Percentiles rank a stretch among this genome's conserved stretches.
These are phyloP conservation scores for Curvularia hawaiiensis DNA, from an alignment of 2,329 filamentous ascomycete genomes.

Conservation along the genomic window DNA sequence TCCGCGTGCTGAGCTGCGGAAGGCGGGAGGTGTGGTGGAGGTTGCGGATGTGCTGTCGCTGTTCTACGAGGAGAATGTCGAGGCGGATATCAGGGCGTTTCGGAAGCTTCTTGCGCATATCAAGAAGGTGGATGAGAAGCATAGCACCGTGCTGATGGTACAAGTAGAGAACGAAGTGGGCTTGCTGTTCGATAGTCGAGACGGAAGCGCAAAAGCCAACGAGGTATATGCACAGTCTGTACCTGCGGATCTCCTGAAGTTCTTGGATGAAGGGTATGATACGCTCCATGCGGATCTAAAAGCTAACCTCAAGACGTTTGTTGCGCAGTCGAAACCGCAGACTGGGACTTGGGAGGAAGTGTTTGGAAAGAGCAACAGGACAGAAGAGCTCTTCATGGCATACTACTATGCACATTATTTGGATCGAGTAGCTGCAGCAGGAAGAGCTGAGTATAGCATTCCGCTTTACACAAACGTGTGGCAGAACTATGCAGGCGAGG, in stretches of 20 bases:
- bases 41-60: conserved; percentile 32
- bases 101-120: conserved; percentile 47
- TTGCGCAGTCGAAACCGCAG: conserved; percentile 12
- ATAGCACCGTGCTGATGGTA: conserved; percentile 61
- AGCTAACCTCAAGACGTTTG: conserved; percentile 9
- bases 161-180: conserved; percentile 64
- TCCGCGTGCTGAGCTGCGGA: conserved; percentile 29
- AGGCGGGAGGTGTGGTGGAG: conserved; percentile 26
- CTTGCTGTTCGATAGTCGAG: conserved; percentile 56
- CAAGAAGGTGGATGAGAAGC: conserved; percentile 51
- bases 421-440: conserved; percentile 49
- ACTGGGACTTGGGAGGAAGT: conserved; percentile 46
- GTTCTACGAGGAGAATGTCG: conserved; percentile 44
- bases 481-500: conserved; percentile 47
- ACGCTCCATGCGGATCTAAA: conserved; percentile 29
- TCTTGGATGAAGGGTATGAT: conserved; percentile 39
- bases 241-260: conserved; percentile 43
- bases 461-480: conserved; percentile 56
- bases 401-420: conserved; percentile 52
- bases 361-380: conserved; percentile 46
- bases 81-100: conserved; percentile 51
- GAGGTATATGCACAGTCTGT: conserved; percentile 46
- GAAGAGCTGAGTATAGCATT: conserved; percentile 50
- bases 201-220: conserved; percentile 49
- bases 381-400: conserved; percentile 57